These are phyloP conservation scores for Escovopsis weberi DNA, from an alignment of 2,329 filamentous ascomycete species.

Conservation along the genomic window DNA sequence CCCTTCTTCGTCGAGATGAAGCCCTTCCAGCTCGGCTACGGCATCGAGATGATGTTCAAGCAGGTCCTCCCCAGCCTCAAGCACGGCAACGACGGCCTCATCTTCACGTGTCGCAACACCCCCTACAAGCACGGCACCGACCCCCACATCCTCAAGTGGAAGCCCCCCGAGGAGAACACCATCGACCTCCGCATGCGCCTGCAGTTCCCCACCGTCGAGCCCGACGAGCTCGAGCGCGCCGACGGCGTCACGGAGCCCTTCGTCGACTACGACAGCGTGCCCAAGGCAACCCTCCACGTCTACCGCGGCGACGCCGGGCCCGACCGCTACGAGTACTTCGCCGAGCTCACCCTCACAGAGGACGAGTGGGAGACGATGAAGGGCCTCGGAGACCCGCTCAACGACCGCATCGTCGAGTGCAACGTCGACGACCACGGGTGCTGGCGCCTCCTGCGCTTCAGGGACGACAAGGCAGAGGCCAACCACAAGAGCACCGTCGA, in stretches of 20 bases:
- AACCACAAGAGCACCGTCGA: conserved; percentile 78
- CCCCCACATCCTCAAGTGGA: conserved; percentile 93
- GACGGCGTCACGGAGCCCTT: conserved; percentile 50
- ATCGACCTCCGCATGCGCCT: conserved; percentile 79
- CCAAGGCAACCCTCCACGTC: conserved; percentile 57
- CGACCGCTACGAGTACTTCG: conserved; percentile 49
- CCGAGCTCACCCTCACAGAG: conserved; percentile 52
- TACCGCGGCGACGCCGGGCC: conserved; percentile 28
- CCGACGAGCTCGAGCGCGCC: conserved; percentile 50
- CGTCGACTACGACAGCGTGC: conserved; percentile 67
- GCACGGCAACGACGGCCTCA: conserved; percentile 91
- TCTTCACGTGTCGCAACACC: conserved; percentile 88
- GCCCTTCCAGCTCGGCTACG: conserved; percentile 77
- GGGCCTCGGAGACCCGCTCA: conserved; percentile 54
- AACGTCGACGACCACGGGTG: conserved; percentile 58
- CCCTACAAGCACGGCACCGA: conserved; percentile 86
- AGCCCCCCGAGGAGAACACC: conserved; percentile 87
- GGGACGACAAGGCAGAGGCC: conserved; percentile 83
- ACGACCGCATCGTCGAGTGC: conserved; percentile 83
- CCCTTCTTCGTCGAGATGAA: conserved; percentile 80
- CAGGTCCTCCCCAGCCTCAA: conserved; percentile 68
- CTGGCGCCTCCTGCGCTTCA: conserved; percentile 81
- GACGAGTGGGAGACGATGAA: conserved; percentile 80
- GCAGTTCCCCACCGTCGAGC: conserved; percentile 57
- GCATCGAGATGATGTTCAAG: conserved; percentile 81